phyloP scores from a whole-genome alignment of 2,329 filamentous ascomycete species.

The Pseudocercospora pini-densiflorae region DNA sequence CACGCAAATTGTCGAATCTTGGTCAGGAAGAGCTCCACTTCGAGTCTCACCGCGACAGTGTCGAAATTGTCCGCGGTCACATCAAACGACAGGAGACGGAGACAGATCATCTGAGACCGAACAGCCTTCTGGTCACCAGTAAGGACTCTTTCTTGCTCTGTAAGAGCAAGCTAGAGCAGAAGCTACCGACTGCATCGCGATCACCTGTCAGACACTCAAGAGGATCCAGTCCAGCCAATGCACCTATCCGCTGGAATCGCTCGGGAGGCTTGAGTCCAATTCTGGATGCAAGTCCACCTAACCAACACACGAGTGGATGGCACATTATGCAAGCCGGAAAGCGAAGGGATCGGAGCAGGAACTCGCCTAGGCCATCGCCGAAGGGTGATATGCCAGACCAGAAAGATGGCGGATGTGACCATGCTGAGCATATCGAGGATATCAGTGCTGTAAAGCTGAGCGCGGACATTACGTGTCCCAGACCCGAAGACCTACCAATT shows the following conservation, averaged over 20 bases:
- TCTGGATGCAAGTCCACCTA: constrained; percentile 38
- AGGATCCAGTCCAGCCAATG: not conserved
- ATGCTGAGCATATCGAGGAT: not conserved
- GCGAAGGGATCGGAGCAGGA: constrained; percentile 7
- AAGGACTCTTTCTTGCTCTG: constrained; percentile 37
- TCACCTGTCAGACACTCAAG: not conserved
- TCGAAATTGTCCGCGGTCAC: constrained; percentile 34
- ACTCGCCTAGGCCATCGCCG: not conserved
- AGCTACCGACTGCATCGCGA: constrained; percentile 20
- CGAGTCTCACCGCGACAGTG: constrained; percentile 36
- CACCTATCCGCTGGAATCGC: constrained; percentile 18
- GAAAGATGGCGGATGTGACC: constrained; percentile 5
- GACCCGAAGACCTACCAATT: constrained; percentile 22
- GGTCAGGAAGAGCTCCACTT: constrained; percentile 31
- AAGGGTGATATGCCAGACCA: not conserved
- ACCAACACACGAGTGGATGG: constrained; percentile 9
- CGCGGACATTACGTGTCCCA: not conserved
- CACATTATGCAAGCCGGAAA: constrained; percentile 1
- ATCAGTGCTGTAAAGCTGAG: not conserved
- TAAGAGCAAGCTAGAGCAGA: constrained; percentile 32
- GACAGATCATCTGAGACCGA: constrained; percentile 26
- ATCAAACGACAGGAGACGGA: constrained; percentile 26
- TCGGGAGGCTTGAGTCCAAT: constrained; percentile 37
- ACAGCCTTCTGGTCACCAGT: constrained; percentile 26
- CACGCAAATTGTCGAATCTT: constrained; percentile 28